Percentiles rank a stretch among this genome's conserved stretches.
Conservation (phyloP, 495 filamentous ascomycete species). For the Aspergillus sparsus region DNA sequence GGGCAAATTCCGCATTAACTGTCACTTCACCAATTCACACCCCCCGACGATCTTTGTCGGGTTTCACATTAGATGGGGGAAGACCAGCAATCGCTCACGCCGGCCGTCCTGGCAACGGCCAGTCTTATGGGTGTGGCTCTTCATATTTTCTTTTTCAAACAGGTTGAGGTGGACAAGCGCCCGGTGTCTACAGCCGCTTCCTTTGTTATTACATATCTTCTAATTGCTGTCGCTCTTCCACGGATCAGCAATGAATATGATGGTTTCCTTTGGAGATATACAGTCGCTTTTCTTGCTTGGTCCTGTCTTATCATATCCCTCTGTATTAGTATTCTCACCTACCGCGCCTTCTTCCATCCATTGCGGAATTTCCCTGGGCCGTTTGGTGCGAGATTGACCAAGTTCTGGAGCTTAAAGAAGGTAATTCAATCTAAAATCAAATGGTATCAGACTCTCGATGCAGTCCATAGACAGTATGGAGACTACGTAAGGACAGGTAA, state of each 20-base stretch:
- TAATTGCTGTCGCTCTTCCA: constrained; percentile 3
- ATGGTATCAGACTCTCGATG: constrained; percentile 2
- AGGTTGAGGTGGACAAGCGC: constrained; percentile 6
- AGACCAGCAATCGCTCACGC: constrained; percentile 7
- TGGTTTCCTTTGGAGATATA: constrained; percentile 1
- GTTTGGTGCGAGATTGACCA: constrained; percentile 8
- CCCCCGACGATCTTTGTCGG: not conserved
- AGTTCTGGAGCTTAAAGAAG: constrained; percentile 6
- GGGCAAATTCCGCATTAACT: too few relatives aligned
- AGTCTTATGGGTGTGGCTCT: constrained; percentile 9
- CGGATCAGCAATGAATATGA: constrained; percentile 1
- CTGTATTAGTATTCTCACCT: constrained; percentile 2
- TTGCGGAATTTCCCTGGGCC: constrained; percentile 4
- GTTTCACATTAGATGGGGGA: not conserved
- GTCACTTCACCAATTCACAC: too few relatives aligned
- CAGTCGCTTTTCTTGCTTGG: not conserved
- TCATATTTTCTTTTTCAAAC: constrained; percentile 7
- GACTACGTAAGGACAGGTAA: constrained; percentile 7
- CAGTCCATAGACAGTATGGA: constrained; percentile 3
- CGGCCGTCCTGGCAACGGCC: constrained; percentile 6
- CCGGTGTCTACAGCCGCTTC: not conserved
- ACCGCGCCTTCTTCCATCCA: constrained; percentile 9
- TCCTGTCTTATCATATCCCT: not conserved
- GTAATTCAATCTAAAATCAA: constrained; percentile 1
- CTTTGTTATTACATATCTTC: not conserved